phyloP scores from a whole-genome alignment of 2,329 filamentous ascomycete genomes.

The Aureobasidium mangrovei region DNA sequence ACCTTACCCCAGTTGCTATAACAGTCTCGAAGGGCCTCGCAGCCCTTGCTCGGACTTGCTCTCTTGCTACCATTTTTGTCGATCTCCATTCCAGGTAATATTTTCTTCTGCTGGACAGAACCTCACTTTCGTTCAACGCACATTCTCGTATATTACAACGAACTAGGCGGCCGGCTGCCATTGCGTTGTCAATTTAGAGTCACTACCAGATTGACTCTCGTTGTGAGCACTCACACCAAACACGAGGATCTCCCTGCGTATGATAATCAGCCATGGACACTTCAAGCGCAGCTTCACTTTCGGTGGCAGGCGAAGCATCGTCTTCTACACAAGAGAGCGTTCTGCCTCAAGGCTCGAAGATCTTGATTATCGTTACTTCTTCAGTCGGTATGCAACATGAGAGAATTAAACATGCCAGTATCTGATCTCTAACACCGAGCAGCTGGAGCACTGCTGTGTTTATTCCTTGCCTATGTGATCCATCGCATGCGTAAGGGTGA shows the following conservation, averaged over 20 bases:
- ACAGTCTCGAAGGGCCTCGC: constrained; percentile 5
- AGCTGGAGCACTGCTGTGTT: constrained; percentile 14
- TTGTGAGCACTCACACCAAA: too few relatives aligned
- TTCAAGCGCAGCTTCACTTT: neutral
- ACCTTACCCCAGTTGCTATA: constrained; percentile 11
- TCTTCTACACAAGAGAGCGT: neutral
- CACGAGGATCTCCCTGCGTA: neutral
- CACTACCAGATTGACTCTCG: too few relatives aligned
- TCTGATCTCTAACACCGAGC: neutral
- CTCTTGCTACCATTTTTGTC: neutral
- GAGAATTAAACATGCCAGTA: neutral
- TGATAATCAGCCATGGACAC: neutral
- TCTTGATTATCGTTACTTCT: constrained; percentile 6
- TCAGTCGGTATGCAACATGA: constrained; percentile 8
- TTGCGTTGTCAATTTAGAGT: neutral
- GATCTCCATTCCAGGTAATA: constrained; percentile 2
- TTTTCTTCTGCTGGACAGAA: constrained; percentile 9
- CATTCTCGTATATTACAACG: neutral
- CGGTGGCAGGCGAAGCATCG: neutral
- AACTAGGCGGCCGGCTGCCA: neutral
- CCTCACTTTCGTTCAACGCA: neutral
- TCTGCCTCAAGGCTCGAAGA: neutral
- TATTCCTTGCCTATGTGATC: constrained; percentile 15
- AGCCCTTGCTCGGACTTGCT: neutral
- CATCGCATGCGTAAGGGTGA: constrained; percentile 13